Conservation (phyloP, 2,329 filamentous ascomycete species). For the Didymellaceae sp. region DNA sequence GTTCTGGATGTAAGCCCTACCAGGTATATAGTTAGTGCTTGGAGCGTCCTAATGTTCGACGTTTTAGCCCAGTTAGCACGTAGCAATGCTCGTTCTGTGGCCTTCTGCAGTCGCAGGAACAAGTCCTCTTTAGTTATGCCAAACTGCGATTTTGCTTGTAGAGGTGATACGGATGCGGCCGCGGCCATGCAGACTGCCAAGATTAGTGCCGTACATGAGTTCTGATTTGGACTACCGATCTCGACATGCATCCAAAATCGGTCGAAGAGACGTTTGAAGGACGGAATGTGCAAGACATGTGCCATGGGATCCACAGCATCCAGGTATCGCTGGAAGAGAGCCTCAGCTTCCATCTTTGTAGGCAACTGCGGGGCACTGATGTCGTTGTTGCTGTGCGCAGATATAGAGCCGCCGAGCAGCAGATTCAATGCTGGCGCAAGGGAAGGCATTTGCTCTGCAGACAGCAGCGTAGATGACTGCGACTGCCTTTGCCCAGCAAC, state of each 20-base stretch:
- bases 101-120: constrained; percentile 44
- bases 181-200: constrained; percentile 48
- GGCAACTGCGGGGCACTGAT: constrained; percentile 42
- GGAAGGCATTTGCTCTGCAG: constrained; percentile 48
- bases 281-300: constrained; percentile 48
- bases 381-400: constrained; percentile 37
- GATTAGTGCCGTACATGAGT: constrained; percentile 47
- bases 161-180: constrained; percentile 44
- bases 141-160: constrained; percentile 49
- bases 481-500: constrained; percentile 45
- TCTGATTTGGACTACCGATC: constrained; percentile 44
- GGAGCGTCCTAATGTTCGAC: constrained; percentile 47
- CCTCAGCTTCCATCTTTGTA: constrained; percentile 45
- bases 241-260: constrained; percentile 48
- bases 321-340: constrained; percentile 43
- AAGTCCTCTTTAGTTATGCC: constrained; percentile 48
- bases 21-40: constrained; percentile 48
- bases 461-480: constrained; percentile 44
- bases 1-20: constrained; percentile 20
- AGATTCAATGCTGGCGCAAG: constrained; percentile 45
- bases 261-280: constrained; percentile 47
- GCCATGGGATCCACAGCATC: constrained; percentile 48
- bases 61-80: constrained; percentile 49
- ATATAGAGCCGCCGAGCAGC: constrained; percentile 41
- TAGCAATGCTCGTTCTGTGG: constrained; percentile 46